Evolutionary conservation across 2,329 filamentous ascomycete species (phyloP).

Genomic region (Talaromyces sp.): DNA sequence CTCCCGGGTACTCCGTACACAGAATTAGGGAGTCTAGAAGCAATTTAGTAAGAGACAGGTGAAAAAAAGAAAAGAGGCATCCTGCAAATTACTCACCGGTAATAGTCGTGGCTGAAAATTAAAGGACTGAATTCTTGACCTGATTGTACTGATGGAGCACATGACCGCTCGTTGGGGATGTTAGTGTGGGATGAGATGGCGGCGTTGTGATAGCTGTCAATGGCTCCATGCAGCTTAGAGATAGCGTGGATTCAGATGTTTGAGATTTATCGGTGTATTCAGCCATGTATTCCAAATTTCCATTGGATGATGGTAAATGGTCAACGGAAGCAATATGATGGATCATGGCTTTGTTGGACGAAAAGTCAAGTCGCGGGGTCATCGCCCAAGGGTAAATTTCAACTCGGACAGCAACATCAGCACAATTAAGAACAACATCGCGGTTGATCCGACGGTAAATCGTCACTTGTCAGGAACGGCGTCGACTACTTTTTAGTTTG

Average conservation of each 20-base stretch:
- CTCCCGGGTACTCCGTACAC: neutral
- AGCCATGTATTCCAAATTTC: neutral
- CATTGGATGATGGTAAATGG: neutral
- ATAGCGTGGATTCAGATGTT: neutral
- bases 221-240: constrained; percentile 9
- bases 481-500: neutral
- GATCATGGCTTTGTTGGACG: neutral
- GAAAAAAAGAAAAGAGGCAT: neutral
- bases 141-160: neutral
- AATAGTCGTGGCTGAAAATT: neutral
- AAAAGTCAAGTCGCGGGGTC: neutral
- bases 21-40: neutral
- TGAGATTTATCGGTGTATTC: constrained; percentile 3
- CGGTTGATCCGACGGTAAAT: neutral
- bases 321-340: neutral
- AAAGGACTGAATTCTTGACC: neutral
- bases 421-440: neutral
- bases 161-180: neutral
- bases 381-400: too few species aligned
- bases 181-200: constrained; percentile 13
- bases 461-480: constrained; percentile 1
- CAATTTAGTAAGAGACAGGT: neutral
- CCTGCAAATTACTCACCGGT: neutral
- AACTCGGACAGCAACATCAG: neutral
- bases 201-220: constrained; percentile 6